A percentile compares a stretch with the other conserved stretches of the same genome.
Conservation (phyloP, 345 rosid species). For the Anastatica hierochuntica region DNA sequence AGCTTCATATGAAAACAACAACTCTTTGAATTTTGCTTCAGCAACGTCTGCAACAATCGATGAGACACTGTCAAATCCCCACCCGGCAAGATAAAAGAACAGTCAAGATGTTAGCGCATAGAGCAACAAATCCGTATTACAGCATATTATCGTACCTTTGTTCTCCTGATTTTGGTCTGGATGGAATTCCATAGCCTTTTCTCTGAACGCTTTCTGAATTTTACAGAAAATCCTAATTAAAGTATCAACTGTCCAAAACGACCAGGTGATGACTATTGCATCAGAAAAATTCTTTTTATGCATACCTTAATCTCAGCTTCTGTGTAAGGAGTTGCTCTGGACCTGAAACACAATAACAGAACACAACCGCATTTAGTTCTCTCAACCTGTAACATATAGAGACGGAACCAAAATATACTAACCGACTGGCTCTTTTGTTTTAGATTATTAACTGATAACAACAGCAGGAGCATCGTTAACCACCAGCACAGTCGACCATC, state of each 20-base stretch:
- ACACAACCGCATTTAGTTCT: not conserved
- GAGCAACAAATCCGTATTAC: not conserved
- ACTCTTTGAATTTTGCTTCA: slow-evolving; percentile 91
- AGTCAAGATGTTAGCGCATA: not conserved
- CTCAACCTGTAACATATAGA: not conserved
- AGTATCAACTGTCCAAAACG: too few relatives aligned
- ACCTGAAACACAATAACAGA: slow-evolving; percentile 35
- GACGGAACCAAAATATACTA: not conserved
- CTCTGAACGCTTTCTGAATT: slow-evolving; percentile 81
- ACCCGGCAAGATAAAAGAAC: not conserved
- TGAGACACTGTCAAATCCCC: not conserved
- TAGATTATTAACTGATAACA: not conserved
- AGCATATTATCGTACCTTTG: slow-evolving; percentile 39
- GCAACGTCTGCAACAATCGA: slow-evolving; percentile 53
- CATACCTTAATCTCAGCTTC: slow-evolving; percentile 94
- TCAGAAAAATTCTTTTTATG: not conserved
- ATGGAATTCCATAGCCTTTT: slow-evolving; percentile 81
- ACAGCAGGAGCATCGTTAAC: too few relatives aligned
- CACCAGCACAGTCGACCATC: too few relatives aligned
- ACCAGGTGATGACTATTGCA: not conserved
- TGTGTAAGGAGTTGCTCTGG: slow-evolving; percentile 57
- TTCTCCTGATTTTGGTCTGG: slow-evolving; percentile 93
- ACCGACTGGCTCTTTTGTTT: not conserved
- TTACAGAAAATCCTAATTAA: slow-evolving; percentile 1
- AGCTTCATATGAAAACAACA: slow-evolving; percentile 80